These are phyloP conservation scores for Globisporangium perplexum DNA, from an alignment of 352 stramenopile genomes.

Conservation along the genomic window DNA sequence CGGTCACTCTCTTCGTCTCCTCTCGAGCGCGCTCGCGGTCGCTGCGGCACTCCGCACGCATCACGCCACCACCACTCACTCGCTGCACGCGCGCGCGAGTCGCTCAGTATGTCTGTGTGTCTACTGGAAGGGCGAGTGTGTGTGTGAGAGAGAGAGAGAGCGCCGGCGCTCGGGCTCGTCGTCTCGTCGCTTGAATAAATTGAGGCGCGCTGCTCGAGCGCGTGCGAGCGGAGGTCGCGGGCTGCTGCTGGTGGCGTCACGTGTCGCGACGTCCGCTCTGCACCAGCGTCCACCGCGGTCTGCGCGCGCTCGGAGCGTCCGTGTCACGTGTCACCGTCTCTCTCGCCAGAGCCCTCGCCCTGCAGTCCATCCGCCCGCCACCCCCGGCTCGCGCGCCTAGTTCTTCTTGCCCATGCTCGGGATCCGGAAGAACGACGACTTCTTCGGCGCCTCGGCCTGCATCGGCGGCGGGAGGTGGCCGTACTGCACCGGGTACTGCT, in stretches of 20 bases:
- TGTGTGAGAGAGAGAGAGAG: not conserved
- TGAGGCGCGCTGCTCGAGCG: not conserved
- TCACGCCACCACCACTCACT: not conserved
- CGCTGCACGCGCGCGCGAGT: too few species aligned
- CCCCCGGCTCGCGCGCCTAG: constrained; percentile 14
- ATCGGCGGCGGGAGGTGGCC: constrained; percentile 51
- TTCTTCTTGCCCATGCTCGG: constrained; percentile 72
- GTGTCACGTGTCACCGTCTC: not conserved
- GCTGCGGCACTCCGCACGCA: not conserved
- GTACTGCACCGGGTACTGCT: constrained; percentile 55
- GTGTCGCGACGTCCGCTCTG: not conserved
- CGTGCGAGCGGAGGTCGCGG: not conserved
- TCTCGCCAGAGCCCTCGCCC: not conserved
- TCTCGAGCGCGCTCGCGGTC: not conserved
- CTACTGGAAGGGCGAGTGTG: not conserved
- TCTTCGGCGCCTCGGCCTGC: constrained; percentile 43
- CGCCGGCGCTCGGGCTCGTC: not conserved
- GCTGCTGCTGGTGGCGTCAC: not conserved
- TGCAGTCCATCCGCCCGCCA: not conserved
- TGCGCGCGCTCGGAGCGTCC: not conserved
- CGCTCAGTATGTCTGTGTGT: not conserved
- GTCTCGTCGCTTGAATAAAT: constrained; percentile 4
- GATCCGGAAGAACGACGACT: constrained; percentile 66
- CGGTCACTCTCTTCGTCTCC: not conserved
- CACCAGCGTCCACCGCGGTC: too few species aligned